Evolutionary conservation across 352 stramenopile genomes (phyloP), one percentile per base, ranked within the genome.

Genomic region (Pythium sukuiense): DNA sequence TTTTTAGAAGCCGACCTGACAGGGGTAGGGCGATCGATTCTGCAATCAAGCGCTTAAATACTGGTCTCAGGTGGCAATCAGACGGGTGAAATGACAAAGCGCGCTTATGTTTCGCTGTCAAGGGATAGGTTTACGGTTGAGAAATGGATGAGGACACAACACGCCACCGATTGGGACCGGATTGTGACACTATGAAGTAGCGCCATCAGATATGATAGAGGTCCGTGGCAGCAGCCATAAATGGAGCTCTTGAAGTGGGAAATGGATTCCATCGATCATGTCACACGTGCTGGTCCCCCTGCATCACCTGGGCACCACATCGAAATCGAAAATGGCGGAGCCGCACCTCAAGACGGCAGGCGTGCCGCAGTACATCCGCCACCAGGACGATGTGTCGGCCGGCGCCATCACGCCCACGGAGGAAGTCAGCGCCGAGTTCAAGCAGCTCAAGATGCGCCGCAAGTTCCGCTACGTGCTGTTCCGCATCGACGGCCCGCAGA

Each of bases 381-480:
- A 91, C 67, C 81, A 90, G 59, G 80, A 90, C 20, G 87, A 91
- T 61, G 80, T 91, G 13, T 75, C 83, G 1, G 78, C 81, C 27
- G 89, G 81, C 61, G 78, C 87, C 41, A 93, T 96, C 67, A 73
- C 79, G 6, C 87, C 84, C 33, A 83, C 83, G 0, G 75, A 77
- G 2, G 76, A 81, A 7, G 83, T 91, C 30, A 53, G 79, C 50
- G 63, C 70, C 8, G 84, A 90, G 63, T 96, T 95, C 69, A 89
- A 92, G 69, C 81, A 89, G 71, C 83, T 96, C 69, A 96, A 96
- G 76, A 93, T 96, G 83, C 80, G 84, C 4, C 85, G 88, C 72
- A 88, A 92, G 70, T 85, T 92, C 69, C 88, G 88, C 71, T 96
- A 80, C 61, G 73, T 95, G 54, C 61, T 96, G 48, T 92, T 93